Conservation (phyloP, 768 basidiomycete genomes). For the Hemileccinum rubropunctum region DNA sequence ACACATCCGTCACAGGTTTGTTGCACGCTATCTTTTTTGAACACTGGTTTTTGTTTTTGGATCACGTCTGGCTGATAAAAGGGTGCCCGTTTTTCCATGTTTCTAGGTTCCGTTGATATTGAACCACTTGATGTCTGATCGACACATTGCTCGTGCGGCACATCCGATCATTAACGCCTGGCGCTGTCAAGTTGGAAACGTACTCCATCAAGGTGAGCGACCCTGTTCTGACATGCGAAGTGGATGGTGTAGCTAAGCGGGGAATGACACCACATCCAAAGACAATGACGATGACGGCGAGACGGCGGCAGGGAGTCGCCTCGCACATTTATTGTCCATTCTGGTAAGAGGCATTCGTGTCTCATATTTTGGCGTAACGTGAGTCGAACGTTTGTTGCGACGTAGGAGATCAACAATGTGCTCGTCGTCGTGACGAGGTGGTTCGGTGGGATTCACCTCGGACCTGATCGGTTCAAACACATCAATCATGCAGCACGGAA, state of each 20-base stretch:
- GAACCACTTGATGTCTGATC: conserved; percentile 65
- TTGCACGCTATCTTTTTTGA: neutral
- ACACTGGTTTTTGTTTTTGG: neutral
- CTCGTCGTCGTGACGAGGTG: conserved; percentile 91
- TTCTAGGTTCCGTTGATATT: conserved; percentile 67
- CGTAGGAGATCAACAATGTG: conserved; percentile 76
- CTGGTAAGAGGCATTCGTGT: conserved; percentile 45
- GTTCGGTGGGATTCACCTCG: conserved; percentile 90
- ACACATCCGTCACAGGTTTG: conserved; percentile 71
- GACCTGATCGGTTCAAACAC: conserved; percentile 86
- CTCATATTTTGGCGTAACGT: neutral
- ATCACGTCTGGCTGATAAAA: neutral
- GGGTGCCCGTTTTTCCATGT: neutral
- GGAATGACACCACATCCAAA: conserved; percentile 25
- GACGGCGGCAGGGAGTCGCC: conserved; percentile 84
- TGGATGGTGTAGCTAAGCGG: neutral
- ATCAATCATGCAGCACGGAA: conserved; percentile 95
- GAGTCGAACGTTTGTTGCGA: neutral
- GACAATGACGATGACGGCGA: conserved; percentile 97
- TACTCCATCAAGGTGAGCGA: conserved; percentile 70
- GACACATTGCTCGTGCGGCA: conserved; percentile 69
- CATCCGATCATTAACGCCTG: conserved; percentile 83
- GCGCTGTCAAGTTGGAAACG: conserved; percentile 64
- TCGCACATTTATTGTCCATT: conserved; percentile 90
- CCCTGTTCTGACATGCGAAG: neutral